Conservation (phyloP, 495 filamentous ascomycete genomes). For the Cercophora newfieldiana region DNA sequence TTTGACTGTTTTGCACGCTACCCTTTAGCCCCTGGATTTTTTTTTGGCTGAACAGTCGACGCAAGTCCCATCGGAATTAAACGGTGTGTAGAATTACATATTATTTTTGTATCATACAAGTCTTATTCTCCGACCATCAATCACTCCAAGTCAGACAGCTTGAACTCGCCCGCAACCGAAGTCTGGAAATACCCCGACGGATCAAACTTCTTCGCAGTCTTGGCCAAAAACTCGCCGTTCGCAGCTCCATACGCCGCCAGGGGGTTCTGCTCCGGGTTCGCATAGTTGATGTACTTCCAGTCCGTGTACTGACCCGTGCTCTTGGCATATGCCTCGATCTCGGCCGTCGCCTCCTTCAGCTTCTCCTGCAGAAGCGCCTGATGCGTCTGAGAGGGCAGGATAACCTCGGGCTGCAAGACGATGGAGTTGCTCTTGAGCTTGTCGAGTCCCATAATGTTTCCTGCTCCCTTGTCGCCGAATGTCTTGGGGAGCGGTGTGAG, state of each 20-base stretch:
- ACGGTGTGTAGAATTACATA: not conserved
- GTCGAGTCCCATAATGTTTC: slow-evolving; percentile 7
- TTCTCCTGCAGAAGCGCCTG: slow-evolving; percentile 5
- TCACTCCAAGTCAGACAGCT: slow-evolving; percentile 10
- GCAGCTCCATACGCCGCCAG: slow-evolving; percentile 23
- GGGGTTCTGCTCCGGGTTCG: slow-evolving; percentile 32
- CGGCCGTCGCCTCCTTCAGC: slow-evolving; percentile 5
- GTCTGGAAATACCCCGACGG: slow-evolving; percentile 20
- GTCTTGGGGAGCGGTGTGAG: slow-evolving; percentile 11
- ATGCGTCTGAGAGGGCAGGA: slow-evolving; percentile 1
- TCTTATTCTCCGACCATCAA: not conserved
- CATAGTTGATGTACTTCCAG: slow-evolving; percentile 47
- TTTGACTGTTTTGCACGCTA: not conserved
- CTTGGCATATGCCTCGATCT: slow-evolving; percentile 22
- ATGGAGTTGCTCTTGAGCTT: slow-evolving; percentile 1
- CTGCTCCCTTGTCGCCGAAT: not conserved
- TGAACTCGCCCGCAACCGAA: slow-evolving; percentile 20
- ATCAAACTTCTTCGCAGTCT: slow-evolving; percentile 23
- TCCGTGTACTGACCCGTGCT: slow-evolving; percentile 27
- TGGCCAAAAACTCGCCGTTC: slow-evolving; percentile 20
- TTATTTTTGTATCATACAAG: not conserved
- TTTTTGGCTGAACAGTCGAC: not conserved
- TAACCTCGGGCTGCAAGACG: slow-evolving; percentile 9
- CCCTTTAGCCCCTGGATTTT: not conserved
- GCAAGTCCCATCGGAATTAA: no score